Evolutionary conservation across 108 stramenopile species (phyloP), one percentile per base, ranked within the genome.

Genomic region (Cyclostephanos tholiformis): DNA sequence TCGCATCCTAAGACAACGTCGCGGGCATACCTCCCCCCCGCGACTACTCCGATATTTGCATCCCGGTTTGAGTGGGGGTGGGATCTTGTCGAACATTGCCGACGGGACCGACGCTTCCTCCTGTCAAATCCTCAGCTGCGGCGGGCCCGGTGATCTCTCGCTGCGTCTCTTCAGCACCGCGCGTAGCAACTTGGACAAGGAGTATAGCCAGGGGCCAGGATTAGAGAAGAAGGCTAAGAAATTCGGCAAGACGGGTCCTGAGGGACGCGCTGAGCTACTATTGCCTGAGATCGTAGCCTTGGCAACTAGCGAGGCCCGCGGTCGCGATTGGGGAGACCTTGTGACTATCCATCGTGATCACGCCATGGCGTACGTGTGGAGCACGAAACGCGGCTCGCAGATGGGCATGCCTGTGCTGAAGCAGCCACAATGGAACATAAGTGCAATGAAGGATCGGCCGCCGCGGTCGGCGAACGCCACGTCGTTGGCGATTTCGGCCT

Each of bases 321-420:
- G 78, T 57, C 74, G 91, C 11, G 94, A 95, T 55, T 95, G 91
- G 91, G 94, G 94, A 59, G 95, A 93, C 74, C 53, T 93, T n/a
- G 95, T 95, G 16, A 95, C 90, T 12, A 93, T 95, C 60, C 95
- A 95, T 79, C 57, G 82, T 46, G 67, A 91, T 77, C 91, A 91
- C 72, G 88, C 95, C 26, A 84, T 91, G 77, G 95, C 92, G 11
- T 95, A 95, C 68, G 92, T 95, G 14, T 95, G 95, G 95, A 89
- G 83, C 65, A 86, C 89, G 7, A 82, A 82, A 48, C 61, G 88
- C 20, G 89, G 89, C 43, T 81, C 91, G 9, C 95, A 95, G 64
- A 84, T 83, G 23, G 95, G 95, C 20, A 41, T 41, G 41, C 89
- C 95, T 4, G 83, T 93, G 0, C 71, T 95, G 44, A 63, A 89